A percentile compares a stretch with the other conserved stretches of the same genome.
Evolutionary conservation across 2,329 filamentous ascomycete species (phyloP).

Genomic region (Paecilomyces dactylethromorphus): DNA sequence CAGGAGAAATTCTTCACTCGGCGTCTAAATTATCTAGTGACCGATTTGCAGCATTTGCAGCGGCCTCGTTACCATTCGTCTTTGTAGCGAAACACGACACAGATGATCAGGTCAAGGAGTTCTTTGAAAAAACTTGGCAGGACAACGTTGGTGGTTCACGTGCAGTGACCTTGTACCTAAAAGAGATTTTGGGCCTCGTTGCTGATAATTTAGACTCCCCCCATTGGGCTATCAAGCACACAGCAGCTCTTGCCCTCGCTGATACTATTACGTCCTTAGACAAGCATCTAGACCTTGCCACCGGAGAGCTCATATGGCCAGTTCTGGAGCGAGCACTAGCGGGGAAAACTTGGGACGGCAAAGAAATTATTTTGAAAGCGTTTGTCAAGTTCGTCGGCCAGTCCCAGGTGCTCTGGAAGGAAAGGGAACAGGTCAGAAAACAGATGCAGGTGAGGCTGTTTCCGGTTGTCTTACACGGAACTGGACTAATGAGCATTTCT

Average conservation of each 20-base stretch:
- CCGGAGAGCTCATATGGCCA: constrained; percentile 68
- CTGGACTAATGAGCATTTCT: constrained; percentile 2
- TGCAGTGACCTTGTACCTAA: constrained; percentile 74
- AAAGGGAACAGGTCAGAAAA: constrained; percentile 52
- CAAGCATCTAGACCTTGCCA: constrained; percentile 49
- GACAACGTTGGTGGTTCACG: constrained; percentile 83
- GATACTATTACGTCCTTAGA: constrained; percentile 62
- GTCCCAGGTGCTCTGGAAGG: constrained; percentile 52
- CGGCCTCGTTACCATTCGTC: constrained; percentile 72
- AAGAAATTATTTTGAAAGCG: constrained; percentile 74
- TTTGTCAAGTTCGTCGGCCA: constrained; percentile 72
- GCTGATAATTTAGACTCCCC: constrained; percentile 65
- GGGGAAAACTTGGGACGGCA: constrained; percentile 88
- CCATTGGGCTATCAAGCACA: constrained; percentile 87
- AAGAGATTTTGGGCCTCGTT: constrained; percentile 69
- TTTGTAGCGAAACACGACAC: constrained; percentile 84
- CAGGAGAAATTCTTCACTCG: constrained; percentile 76
- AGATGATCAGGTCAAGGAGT: constrained; percentile 69
- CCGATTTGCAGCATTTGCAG: constrained; percentile 71
- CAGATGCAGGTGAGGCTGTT: constrained; percentile 58
- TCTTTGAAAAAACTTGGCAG: constrained; percentile 81
- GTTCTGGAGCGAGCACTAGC: constrained; percentile 72
- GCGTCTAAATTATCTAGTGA: constrained; percentile 84
- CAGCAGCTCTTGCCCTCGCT: constrained; percentile 72
- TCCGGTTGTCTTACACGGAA: constrained; percentile 7